Evolutionary conservation across 2,329 filamentous ascomycete species (phyloP).

Genomic region (Stagonosporopsis tanaceti): DNA sequence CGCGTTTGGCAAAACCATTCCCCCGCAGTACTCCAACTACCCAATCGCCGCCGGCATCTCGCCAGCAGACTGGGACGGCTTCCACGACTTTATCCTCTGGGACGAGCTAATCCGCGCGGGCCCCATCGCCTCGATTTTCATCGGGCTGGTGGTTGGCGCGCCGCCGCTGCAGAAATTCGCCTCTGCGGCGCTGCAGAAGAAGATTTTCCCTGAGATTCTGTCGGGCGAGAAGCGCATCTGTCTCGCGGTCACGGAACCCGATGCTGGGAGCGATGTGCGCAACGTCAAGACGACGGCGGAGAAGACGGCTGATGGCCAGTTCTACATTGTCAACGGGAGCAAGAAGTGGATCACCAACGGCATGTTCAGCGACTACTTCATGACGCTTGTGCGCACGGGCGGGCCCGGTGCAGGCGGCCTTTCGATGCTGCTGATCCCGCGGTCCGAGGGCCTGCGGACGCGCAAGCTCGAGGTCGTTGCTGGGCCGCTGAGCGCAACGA

Average conservation of each 20-base stretch:
- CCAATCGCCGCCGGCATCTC: conserved; percentile 61
- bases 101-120: conserved; percentile 46
- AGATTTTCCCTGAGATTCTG: conserved; percentile 41
- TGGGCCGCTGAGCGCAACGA: conserved; percentile 35
- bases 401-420: conserved; percentile 40
- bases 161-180: conserved; percentile 39
- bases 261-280: conserved; percentile 40
- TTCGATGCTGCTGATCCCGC: conserved; percentile 43
- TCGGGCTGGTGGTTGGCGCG: conserved; percentile 42
- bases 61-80: conserved; percentile 47
- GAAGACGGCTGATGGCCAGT: conserved; percentile 34
- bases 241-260: conserved; percentile 42
- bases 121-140: conserved; percentile 36
- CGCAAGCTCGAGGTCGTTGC: conserved; percentile 35
- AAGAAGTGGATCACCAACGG: conserved; percentile 52
- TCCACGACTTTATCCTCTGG: conserved; percentile 49
- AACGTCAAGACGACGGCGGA: conserved; percentile 37
- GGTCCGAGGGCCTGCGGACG: conserved; percentile 32
- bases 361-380: conserved; percentile 47
- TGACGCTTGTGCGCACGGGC: conserved; percentile 44
- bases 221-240: conserved; percentile 41
- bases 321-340: conserved; percentile 51
- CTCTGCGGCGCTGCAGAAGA: conserved; percentile 28
- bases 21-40: conserved; percentile 35
- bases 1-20: conserved; percentile 41